Evolutionary conservation across 2,329 filamentous ascomycete species (phyloP), one percentile per base, ranked within the genome.

Genomic region (Diaporthe eres): DNA sequence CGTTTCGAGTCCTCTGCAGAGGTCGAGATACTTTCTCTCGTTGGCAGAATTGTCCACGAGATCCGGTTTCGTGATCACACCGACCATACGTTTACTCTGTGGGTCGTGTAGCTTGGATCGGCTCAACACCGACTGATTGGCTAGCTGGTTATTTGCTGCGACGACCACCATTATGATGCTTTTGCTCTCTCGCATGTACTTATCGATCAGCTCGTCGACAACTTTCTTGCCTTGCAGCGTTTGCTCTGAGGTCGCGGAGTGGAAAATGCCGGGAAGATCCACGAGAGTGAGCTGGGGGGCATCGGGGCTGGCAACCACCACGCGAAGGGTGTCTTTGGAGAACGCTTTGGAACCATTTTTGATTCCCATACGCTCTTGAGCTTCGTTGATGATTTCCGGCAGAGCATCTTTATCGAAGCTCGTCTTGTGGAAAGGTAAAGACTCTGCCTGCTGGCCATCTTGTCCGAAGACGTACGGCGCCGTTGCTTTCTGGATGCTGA

Each of bases 121-220:
- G 0, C 85, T 81, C 0, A 91, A 81, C 6, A 93, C 86, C 7
- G 82, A 82, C 73, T 93, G 91, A 55, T 87, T 87, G 15, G 87
- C 86, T 42, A 87, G 85, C 57, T 91, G 86, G 19, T 84, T 83
- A 49, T 85, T 87, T 1, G 89, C 89, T 0, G 86, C 84, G 1
- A 91, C 82, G 0, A 91, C 85, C 0, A 89, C 88, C 0, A 93
- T 82, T 1, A 92, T 90, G 72, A 93, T 90, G 78, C 87, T 92
- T n/a, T 90, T 86, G 17, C 83, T 80, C 39, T 88, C 85, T n/a
- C 79, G 79, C 85, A 94, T 91, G 78, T 94, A 93, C 0, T 82
- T 81, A 2, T 87, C 80, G 0, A 88, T 85, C 0, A 88, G 78
- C 15, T 82, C 72, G n/a, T 82, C 78, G 13, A 87, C 84, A 0